Percentiles rank a stretch among this genome's conserved stretches.
Evolutionary conservation across 148 eudicot genomes (phyloP).

Genomic region (Euryodendron excelsum): DNA sequence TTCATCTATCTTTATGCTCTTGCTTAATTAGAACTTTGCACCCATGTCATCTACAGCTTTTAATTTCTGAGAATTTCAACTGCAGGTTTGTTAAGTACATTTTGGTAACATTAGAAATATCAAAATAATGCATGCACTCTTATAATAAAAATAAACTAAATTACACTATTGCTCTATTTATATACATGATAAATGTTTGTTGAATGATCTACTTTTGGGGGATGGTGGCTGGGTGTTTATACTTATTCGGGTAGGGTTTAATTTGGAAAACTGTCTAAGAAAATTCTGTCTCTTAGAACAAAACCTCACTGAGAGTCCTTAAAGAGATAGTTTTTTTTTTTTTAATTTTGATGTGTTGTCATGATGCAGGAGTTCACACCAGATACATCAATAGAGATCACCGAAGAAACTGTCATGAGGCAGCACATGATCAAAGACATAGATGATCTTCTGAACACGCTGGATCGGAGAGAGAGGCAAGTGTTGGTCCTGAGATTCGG

Average conservation of each 20-base stretch:
- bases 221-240: not conserved
- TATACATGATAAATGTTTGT: not conserved
- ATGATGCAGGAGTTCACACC: conserved; percentile 58
- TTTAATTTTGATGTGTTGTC: not conserved
- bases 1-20: not conserved
- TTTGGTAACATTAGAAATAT: not conserved
- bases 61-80: not conserved
- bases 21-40: not conserved
- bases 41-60: not conserved
- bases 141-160: not conserved
- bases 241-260: not conserved
- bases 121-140: not conserved
- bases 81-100: not conserved
- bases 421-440: conserved; percentile 59
- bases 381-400: conserved; percentile 50
- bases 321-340: not conserved
- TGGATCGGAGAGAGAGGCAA: conserved; percentile 60
- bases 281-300: not conserved
- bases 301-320: not conserved
- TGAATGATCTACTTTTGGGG: not conserved
- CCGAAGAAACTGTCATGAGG: conserved; percentile 54
- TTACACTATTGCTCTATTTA: not conserved
- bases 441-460: conserved; percentile 37
- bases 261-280: not conserved
- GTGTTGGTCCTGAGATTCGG: conserved; percentile 67